Conservation (phyloP, 2,329 filamentous ascomycete genomes). For the Aspergillus japonicus region DNA sequence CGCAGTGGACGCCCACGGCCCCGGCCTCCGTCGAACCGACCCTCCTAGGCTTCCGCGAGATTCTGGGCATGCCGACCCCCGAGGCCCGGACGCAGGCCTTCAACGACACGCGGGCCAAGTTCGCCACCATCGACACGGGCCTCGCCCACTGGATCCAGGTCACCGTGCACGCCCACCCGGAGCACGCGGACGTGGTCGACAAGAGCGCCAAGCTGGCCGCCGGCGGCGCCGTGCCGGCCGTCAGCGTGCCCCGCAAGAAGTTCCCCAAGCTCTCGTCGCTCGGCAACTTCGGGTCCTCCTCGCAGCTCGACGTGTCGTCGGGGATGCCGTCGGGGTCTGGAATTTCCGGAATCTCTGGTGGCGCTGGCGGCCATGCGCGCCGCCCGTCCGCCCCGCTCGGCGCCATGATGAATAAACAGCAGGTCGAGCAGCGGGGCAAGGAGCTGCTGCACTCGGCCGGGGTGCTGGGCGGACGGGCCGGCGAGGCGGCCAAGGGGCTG, state of each 20-base stretch:
- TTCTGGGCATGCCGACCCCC: conserved; percentile 65
- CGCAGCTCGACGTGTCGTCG: conserved; percentile 29
- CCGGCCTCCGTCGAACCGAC: conserved; percentile 33
- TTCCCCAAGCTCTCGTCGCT: conserved; percentile 43
- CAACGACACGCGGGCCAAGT: conserved; percentile 68
- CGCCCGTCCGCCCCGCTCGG: conserved; percentile 40
- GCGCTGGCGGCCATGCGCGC: conserved; percentile 23
- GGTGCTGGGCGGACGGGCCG: conserved; percentile 64
- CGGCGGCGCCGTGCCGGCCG: conserved; percentile 29
- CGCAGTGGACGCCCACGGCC: conserved; percentile 14
- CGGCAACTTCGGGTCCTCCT: conserved; percentile 29
- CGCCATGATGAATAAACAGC: conserved; percentile 53
- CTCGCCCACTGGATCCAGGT: conserved; percentile 61
- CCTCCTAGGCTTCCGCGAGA: conserved; percentile 69
- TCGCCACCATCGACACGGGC: conserved; percentile 71
- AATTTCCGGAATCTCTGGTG: too few species aligned
- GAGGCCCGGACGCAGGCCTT: conserved; percentile 72
- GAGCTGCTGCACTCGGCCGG: conserved; percentile 83
- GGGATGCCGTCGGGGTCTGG: conserved; percentile 29
- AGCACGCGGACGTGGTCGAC: conserved; percentile 49
- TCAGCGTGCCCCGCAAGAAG: conserved; percentile 34
- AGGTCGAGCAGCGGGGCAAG: conserved; percentile 81
- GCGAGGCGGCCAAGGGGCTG: conserved; percentile 83
- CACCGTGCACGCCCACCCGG: conserved; percentile 52
- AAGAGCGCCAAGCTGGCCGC: conserved; percentile 35